Evolutionary conservation across 163 green algal genomes (phyloP), one percentile per base, ranked within the genome.

Genomic region (Smithsoniella earleae): DNA sequence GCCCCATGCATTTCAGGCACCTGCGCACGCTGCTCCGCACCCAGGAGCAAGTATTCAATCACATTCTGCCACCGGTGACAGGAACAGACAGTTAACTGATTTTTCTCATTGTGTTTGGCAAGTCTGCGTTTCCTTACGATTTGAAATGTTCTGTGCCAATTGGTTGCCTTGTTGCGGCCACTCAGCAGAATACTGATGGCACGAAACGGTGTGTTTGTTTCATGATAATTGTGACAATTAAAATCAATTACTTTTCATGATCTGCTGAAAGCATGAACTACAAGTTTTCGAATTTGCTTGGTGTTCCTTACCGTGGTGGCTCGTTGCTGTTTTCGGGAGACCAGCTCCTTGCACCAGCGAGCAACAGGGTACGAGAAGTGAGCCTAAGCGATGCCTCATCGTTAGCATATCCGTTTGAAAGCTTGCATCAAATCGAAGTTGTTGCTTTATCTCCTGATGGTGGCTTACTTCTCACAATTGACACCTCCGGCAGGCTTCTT

Each of bases 261-360:
- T n/a, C n/a, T n/a, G n/a, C n/a, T n/a, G n/a, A n/a, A n/a, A 72
- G 10, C 3, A 98, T 98, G 93, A 90, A 98, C 62, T 98, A 83
- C 72, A 78, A 83, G 36, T 97, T 98, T 66, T 74, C 54, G 1
- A 96, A 94, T 73, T 55, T 98, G 37, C 76, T 98, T 27, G 93
- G 93, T 1, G 91, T 92, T 5, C 93, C 93, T 4, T 98, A 98
- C 69, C 75, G 93, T 6, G 93, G 93, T 6, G 93, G 93, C 36
- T 96, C 90, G 76, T 52, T 97, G 2, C 36, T 97, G 0, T 83
- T 98, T 2, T 76, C 86, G 6, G 87, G 80, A 22, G 86, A 88
- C 49, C 82, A 95, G 52, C 80, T 98, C 10, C 78, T 96, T 1
- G 89, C 86, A 0, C 82, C 91, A 22, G 85, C 96, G 10, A 94